Evolutionary conservation across 2,329 filamentous ascomycete genomes (phyloP).

Genomic region (Xylariales sp.): DNA sequence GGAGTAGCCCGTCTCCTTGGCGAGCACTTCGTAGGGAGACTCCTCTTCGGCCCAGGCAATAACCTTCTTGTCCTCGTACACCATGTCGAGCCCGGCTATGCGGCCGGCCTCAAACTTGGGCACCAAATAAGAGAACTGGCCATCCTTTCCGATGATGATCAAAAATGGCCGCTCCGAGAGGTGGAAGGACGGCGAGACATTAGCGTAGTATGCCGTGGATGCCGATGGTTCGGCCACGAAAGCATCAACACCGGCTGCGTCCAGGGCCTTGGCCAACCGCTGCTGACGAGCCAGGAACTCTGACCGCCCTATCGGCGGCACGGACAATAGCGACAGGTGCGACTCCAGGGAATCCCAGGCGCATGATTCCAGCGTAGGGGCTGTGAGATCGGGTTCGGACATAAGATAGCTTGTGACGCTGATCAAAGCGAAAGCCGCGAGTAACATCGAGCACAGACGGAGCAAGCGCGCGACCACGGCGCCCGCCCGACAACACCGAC

Average conservation of each 20-base stretch:
- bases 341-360: constrained; percentile 18
- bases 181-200: constrained; percentile 15
- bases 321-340: constrained; percentile 17
- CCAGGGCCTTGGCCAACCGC: constrained; percentile 15
- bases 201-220: constrained; percentile 18
- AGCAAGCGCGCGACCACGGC: too few species aligned
- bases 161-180: constrained; percentile 24
- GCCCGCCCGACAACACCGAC: too few species aligned
- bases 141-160: constrained; percentile 17
- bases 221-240: constrained; percentile 25
- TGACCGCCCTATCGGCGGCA: constrained; percentile 17
- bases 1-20: constrained; percentile 12
- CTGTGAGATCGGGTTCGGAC: neutral
- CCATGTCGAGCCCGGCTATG: constrained; percentile 22
- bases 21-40: constrained; percentile 20
- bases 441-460: too few species aligned
- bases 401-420: too few species aligned
- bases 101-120: constrained; percentile 24
- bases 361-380: constrained; percentile 15
- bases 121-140: constrained; percentile 21
- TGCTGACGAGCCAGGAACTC: constrained; percentile 21
- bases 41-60: constrained; percentile 22
- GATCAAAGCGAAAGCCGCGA: too few species aligned
- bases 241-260: constrained; percentile 18
- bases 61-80: constrained; percentile 17